Evolutionary conservation across 345 rosid genomes (phyloP).

Genomic region (Xanthoceras sorbifolium): DNA sequence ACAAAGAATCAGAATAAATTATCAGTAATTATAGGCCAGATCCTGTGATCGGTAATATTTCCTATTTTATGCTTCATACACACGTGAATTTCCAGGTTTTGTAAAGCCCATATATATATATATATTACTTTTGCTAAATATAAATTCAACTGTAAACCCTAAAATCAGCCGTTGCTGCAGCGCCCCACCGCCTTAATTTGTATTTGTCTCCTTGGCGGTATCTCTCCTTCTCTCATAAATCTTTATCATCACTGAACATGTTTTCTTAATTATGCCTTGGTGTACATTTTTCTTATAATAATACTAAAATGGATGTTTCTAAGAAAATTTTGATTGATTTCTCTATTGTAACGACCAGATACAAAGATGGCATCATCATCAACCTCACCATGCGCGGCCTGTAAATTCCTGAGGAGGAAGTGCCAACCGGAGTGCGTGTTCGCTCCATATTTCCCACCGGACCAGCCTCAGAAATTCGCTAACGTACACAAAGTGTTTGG

Average conservation of each 20-base stretch:
- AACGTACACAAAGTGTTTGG: conserved; percentile 48
- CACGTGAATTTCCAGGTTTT: not conserved
- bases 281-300: no score
- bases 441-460: conserved; percentile 49
- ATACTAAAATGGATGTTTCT: no score
- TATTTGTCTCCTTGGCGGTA: not conserved
- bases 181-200: not conserved
- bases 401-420: conserved; percentile 45
- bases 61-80: conserved; percentile 14
- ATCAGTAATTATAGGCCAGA: conserved; percentile 21
- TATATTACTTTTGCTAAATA: not conserved
- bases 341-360: no score
- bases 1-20: conserved; percentile 8
- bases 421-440: conserved; percentile 54
- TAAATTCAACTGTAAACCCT: not conserved
- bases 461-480: conserved; percentile 44
- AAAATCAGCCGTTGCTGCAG: not conserved
- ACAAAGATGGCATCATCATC: conserved; percentile 40
- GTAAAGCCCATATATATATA: not conserved
- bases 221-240: not conserved
- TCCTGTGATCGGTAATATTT: conserved; percentile 24
- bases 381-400: conserved; percentile 50
- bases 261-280: no score
- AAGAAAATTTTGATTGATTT: no score
- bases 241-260: not conserved